phyloP scores from a whole-genome alignment of 768 basidiomycete species.

The Glaciozyma antarctica region DNA sequence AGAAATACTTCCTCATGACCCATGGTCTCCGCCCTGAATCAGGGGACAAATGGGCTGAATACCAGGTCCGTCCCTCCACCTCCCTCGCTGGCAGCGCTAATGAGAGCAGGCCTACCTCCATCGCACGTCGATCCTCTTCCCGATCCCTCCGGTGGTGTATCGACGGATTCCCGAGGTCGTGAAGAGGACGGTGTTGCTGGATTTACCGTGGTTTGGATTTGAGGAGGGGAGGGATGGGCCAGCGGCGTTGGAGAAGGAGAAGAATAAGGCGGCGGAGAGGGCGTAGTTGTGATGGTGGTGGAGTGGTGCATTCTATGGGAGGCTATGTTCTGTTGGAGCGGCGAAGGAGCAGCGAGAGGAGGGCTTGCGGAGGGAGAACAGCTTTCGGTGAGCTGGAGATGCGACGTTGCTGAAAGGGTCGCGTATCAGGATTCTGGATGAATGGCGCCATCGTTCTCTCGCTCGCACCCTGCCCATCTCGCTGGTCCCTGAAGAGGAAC shows the following conservation, averaged over 20 bases:
- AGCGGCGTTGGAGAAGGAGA: constrained; percentile 42
- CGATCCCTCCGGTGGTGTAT: constrained; percentile 53
- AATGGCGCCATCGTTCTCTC: too few relatives aligned
- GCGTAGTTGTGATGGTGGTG: too few relatives aligned
- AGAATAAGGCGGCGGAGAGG: not conserved
- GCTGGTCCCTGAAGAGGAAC: too few relatives aligned
- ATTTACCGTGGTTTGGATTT: constrained; percentile 56
- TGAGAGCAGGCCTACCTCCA: constrained; percentile 45
- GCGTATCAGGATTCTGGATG: too few relatives aligned
- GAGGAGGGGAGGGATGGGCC: constrained; percentile 49
- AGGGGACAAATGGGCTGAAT: constrained; percentile 44
- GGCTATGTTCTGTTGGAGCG: too few relatives aligned
- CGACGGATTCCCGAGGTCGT: constrained; percentile 46
- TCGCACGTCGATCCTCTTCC: constrained; percentile 54
- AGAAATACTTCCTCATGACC: constrained; percentile 51
- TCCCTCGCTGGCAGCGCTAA: not conserved
- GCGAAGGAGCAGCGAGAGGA: too few relatives aligned
- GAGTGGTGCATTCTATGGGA: too few relatives aligned
- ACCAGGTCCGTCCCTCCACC: constrained; percentile 20
- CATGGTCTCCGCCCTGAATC: constrained; percentile 41
- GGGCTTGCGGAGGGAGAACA: too few relatives aligned
- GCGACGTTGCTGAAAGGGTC: too few relatives aligned
- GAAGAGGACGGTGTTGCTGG: constrained; percentile 53
- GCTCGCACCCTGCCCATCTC: too few relatives aligned
- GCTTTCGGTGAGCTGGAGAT: too few relatives aligned